Evolutionary conservation across 208 protist genomes (phyloP).

Genomic region (Leishmania martiniquensis): DNA sequence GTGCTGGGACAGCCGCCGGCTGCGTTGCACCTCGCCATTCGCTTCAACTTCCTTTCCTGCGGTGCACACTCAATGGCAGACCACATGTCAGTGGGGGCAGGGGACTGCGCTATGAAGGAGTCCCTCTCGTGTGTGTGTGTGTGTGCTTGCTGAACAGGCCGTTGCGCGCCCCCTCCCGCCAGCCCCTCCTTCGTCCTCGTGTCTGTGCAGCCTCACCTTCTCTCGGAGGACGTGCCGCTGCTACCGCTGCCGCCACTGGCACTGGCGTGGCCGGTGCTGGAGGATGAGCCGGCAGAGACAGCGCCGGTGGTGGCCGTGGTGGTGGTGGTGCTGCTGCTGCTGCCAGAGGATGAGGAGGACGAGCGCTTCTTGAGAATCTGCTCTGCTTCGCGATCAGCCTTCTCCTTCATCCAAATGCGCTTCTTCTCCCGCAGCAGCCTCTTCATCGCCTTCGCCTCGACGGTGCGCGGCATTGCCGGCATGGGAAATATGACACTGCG

Average conservation of each 20-base stretch:
- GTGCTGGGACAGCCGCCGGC: neutral
- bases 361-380: conserved; percentile 75
- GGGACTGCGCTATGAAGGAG: neutral
- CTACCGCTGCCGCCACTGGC: neutral
- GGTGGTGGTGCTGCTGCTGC: conserved; percentile 3
- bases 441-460: conserved; percentile 64
- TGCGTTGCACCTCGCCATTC: neutral
- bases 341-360: neutral
- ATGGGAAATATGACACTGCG: conserved; percentile 82
- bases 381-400: conserved; percentile 75
- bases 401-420: conserved; percentile 73
- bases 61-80: neutral
- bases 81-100: neutral
- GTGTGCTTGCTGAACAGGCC: neutral
- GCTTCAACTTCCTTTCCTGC: neutral
- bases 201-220: neutral
- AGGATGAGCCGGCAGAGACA: conserved; percentile 9
- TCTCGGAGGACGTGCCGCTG: conserved; percentile 2
- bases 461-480: conserved; percentile 60
- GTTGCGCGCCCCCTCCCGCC: neutral
- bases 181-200: too few relatives aligned
- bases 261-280: conserved; percentile 8
- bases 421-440: conserved; percentile 80
- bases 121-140: too few relatives aligned
- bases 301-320: too few relatives aligned